These are phyloP conservation scores for Neurospora tetrasperma DNA, from an alignment of 495 filamentous ascomycete species.

Conservation along the genomic window DNA sequence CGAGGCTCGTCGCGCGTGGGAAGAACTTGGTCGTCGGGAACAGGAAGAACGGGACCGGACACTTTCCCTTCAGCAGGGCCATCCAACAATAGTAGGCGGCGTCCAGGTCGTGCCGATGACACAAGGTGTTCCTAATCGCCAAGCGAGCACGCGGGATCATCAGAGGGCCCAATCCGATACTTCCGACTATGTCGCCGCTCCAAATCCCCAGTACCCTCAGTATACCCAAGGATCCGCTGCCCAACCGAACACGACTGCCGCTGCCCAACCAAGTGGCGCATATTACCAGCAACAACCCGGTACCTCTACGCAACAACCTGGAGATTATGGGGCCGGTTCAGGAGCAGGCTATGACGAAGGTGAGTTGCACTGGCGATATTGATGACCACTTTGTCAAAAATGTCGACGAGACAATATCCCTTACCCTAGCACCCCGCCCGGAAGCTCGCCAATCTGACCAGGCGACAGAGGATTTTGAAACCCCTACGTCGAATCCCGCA, in stretches of 20 bases:
- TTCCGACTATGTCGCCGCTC: slow-evolving; percentile 29
- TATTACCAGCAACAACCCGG: slow-evolving; percentile 23
- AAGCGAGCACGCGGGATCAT: slow-evolving; percentile 39
- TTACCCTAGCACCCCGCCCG: slow-evolving; percentile 23
- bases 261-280: slow-evolving; percentile 4
- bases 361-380: slow-evolving; percentile 43
- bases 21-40: slow-evolving; percentile 87
- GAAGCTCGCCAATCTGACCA: slow-evolving; percentile 31
- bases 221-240: slow-evolving; percentile 32
- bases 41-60: slow-evolving; percentile 94
- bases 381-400: slow-evolving; percentile 39
- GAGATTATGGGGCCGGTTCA: slow-evolving; percentile 31
- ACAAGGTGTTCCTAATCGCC: slow-evolving; percentile 58
- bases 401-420: slow-evolving; percentile 36
- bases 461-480: slow-evolving; percentile 41
- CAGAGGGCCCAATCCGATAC: slow-evolving; percentile 28
- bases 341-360: slow-evolving; percentile 48
- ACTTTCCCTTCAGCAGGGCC: slow-evolving; percentile 71
- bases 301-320: slow-evolving; percentile 13
- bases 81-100: slow-evolving; percentile 79
- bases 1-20: slow-evolving; percentile 92
- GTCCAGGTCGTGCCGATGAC: slow-evolving; percentile 97
- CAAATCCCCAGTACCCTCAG: slow-evolving; percentile 20
- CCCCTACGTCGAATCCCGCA: slow-evolving; percentile 21
- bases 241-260: slow-evolving; percentile 21